Conservation (phyloP, 2,329 filamentous ascomycete genomes). For the Conoideocrella luteorostrata region DNA sequence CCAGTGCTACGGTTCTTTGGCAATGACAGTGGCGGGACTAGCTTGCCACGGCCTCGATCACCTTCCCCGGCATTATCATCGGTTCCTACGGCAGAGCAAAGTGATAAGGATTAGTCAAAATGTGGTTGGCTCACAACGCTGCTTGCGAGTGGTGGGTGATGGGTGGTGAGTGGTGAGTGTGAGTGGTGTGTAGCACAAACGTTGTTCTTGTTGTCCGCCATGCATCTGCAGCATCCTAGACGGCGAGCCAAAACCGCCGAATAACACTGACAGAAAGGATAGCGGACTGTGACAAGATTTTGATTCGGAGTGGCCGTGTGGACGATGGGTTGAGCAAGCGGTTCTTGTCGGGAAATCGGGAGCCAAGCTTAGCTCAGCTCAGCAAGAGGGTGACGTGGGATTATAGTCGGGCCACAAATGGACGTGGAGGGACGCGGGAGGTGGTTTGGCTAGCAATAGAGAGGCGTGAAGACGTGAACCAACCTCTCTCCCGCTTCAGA, state of each 20-base stretch:
- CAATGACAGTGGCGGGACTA: constrained; percentile 42
- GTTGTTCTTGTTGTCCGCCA: constrained; percentile 35
- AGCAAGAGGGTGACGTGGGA: constrained; percentile 1
- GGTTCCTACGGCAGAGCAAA: constrained; percentile 20
- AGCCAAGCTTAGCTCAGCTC: constrained; percentile 5
- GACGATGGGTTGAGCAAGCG: neutral
- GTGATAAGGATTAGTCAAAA: constrained; percentile 15
- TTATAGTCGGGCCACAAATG: too few species aligned
- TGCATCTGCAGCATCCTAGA: constrained; percentile 38
- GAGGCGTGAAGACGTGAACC: too few species aligned
- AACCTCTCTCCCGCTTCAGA: too few species aligned
- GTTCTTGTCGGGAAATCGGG: neutral
- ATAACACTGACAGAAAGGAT: constrained; percentile 9
- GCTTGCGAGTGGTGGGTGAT: neutral
- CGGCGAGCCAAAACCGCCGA: constrained; percentile 17
- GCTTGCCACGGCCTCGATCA: constrained; percentile 38
- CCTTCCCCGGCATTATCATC: constrained; percentile 26
- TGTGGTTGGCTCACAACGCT: constrained; percentile 4
- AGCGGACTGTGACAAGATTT: constrained; percentile 14
- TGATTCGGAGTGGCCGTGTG: neutral
- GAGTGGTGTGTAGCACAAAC: constrained; percentile 20
- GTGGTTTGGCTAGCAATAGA: too few species aligned
- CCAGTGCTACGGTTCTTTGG: constrained; percentile 62
- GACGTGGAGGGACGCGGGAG: too few species aligned
- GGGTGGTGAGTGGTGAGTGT: constrained; percentile 1